Evolutionary conservation across 78 protist genomes (phyloP).

Genomic region (Corallochytrium limacisporum): DNA sequence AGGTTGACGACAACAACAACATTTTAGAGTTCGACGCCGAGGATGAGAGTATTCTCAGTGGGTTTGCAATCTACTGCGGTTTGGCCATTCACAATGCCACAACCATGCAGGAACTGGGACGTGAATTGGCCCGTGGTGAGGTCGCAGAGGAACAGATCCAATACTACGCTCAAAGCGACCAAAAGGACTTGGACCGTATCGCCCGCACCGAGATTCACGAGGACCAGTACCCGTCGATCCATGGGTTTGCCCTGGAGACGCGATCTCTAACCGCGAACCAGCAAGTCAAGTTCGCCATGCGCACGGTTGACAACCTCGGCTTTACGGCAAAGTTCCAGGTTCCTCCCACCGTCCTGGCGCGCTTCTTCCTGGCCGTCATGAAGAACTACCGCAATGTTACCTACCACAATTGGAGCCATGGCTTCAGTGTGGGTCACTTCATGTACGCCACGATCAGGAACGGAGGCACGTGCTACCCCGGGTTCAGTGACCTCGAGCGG

Average conservation of each 20-base stretch:
- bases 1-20: neutral
- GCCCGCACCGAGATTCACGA: too few relatives aligned
- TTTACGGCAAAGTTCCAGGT: too few relatives aligned
- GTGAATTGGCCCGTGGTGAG: too few relatives aligned
- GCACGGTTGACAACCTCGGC: too few relatives aligned
- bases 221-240: too few relatives aligned
- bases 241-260: too few relatives aligned
- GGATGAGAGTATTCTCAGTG: neutral
- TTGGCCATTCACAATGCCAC: neutral
- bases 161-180: too few relatives aligned
- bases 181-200: too few relatives aligned
- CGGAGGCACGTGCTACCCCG: neutral
- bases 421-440: neutral
- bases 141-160: too few relatives aligned
- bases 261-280: too few relatives aligned
- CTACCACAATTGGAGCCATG: conserved; percentile 9
- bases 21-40: neutral
- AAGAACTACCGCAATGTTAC: neutral
- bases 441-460: neutral
- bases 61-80: neutral
- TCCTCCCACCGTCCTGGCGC: too few relatives aligned
- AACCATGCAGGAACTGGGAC: neutral
- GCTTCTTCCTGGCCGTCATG: neutral
- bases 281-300: too few relatives aligned
- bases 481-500: neutral